Base-by-base conservation (phyloP, 768 basidiomycete genomes). In the Fistulinella prunicolor region DNA sequence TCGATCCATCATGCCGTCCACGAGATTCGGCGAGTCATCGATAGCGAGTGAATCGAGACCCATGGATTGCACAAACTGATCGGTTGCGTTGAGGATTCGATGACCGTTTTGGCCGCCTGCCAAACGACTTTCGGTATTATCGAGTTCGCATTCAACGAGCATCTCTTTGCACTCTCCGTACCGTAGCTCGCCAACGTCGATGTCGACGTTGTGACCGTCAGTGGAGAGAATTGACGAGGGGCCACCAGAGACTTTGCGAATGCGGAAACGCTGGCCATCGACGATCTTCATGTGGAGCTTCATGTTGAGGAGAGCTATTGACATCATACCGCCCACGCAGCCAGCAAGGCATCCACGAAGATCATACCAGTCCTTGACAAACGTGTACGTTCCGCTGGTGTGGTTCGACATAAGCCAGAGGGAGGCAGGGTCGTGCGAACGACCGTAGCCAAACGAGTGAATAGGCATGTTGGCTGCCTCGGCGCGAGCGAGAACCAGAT, bases 361-460 rank as follows among this genome's bases (percentile, higher is more conserved):
- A 66, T 97, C 91, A 65, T 97, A 94, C 89, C 94, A 97, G 63
- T 96, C 95, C 70, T 89, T 90, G 51, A 97, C 93, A 59, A 96
- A 99, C 4, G 94, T 97, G 71, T 98, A 98, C 23, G 94, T 96
- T 21, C 96, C 96, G 54, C 83, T 83, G 3, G 96, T 97, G 66
- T 98, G 94, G 67, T 97, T 98, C 9, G 94, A 97, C 79, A 99
- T 94, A 38, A 98, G 83, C 96, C 96, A 98, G 28, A 99, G 80
- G 7, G 94, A 95, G 13, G 92, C 92, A 16, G 96, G 96, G 66
- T 98, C 96, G 63, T 98, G 96, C 14, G 92, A 89, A 50, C 91
- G 89, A 22, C 94, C 95, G 61, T 95, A 99, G 43, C 96, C 96
- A 56, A 99, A 87, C 3, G 94, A 89, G 66, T 99, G 95, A 46